These are phyloP conservation scores for Medicago arabica DNA, from an alignment of 306 rosid species.

Conservation along the genomic window DNA sequence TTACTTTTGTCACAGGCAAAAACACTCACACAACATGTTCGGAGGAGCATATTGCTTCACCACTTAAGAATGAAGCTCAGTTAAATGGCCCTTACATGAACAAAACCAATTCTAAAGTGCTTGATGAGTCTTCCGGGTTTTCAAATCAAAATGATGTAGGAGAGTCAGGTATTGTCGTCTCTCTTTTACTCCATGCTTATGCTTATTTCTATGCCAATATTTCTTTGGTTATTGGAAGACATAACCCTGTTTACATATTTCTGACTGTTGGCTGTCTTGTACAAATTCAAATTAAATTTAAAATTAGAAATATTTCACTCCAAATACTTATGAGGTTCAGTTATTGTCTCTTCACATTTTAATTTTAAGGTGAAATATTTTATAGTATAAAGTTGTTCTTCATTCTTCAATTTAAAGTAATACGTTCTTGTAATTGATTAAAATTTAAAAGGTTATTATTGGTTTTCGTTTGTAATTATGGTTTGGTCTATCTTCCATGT, in stretches of 20 bases:
- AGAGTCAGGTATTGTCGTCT: conserved; percentile 89
- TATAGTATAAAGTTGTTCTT: neutral
- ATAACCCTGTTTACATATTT: conserved; percentile 16
- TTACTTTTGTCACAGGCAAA: conserved; percentile 44
- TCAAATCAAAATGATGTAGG: conserved; percentile 51
- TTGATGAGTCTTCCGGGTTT: conserved; percentile 73
- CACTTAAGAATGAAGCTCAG: conserved; percentile 60
- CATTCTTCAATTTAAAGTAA: neutral
- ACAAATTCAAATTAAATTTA: neutral
- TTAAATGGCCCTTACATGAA: conserved; percentile 50
- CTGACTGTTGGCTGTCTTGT: conserved; percentile 8
- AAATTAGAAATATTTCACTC: neutral
- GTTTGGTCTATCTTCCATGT: neutral
- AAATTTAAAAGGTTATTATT: neutral
- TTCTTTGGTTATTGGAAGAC: conserved; percentile 36
- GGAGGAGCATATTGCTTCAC: conserved; percentile 51
- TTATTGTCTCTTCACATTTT: neutral
- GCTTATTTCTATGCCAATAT: conserved; percentile 10
- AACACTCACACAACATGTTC: conserved; percentile 44
- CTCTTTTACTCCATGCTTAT: conserved; percentile 4
- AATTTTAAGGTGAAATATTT: conserved; percentile 19
- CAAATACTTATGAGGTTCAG: conserved; percentile 7
- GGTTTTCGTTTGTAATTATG: neutral
- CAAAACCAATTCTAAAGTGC: conserved; percentile 52
- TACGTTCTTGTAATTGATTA: neutral